Percentiles rank a stretch among this genome's conserved stretches.
Evolutionary conservation across 306 rosid species (phyloP).

Genomic region (Acacia melanoxylon): DNA sequence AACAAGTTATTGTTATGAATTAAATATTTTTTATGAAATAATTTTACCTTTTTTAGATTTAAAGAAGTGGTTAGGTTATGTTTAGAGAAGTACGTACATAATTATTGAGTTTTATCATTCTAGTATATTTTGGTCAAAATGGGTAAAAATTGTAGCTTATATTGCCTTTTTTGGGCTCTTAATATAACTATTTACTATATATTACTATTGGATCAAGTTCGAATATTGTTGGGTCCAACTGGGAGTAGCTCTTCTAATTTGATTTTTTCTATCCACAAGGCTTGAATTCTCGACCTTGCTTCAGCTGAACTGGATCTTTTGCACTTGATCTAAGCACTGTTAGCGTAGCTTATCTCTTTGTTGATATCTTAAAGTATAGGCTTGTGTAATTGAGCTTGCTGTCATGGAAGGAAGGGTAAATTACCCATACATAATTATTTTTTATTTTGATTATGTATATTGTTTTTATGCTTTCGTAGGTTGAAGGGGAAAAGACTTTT

Average conservation of each 20-base stretch:
- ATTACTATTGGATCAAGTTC: not conserved
- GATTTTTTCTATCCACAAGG: no score
- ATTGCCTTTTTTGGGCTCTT: not conserved
- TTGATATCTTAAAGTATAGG: not conserved
- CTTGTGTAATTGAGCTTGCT: not conserved
- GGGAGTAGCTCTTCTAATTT: not conserved
- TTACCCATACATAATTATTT: slow-evolving; percentile 7
- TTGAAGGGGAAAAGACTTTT: slow-evolving; percentile 85
- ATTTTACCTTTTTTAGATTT: not conserved
- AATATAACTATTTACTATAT: not conserved
- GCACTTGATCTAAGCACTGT: not conserved
- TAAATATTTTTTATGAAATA: not conserved
- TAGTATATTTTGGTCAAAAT: not conserved
- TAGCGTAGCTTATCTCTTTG: not conserved
- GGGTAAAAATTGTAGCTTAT: not conserved
- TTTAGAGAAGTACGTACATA: not conserved
- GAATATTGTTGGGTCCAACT: not conserved
- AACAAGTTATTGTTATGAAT: not conserved
- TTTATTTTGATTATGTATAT: slow-evolving; percentile 23
- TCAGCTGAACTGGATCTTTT: not conserved
- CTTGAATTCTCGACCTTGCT: not conserved
- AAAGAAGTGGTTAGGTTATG: not conserved
- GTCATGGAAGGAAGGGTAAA: not conserved
- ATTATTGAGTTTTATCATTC: not conserved
- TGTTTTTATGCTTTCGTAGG: slow-evolving; percentile 53